phyloP scores from a whole-genome alignment of 2,329 filamentous ascomycete genomes.

The Aspergillus versicolor region DNA sequence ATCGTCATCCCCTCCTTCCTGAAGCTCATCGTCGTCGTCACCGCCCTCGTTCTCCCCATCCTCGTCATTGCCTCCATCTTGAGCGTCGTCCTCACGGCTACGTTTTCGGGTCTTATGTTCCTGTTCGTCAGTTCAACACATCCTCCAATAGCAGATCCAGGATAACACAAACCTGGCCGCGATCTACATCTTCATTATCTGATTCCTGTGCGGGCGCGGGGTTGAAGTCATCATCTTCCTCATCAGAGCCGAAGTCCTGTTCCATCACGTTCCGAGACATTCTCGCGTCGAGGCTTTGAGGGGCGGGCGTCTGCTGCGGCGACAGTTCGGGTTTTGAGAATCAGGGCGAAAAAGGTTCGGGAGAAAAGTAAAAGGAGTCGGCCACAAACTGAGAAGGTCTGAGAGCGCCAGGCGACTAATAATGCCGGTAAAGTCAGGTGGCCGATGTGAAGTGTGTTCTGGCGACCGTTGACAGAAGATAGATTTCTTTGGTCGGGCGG shows the following conservation, averaged over 20 bases:
- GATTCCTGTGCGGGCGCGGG: constrained; percentile 72
- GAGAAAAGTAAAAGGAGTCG: background rate
- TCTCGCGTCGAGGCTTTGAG: background rate
- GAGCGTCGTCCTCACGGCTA: constrained; percentile 33
- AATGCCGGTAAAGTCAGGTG: background rate
- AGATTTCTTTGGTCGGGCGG: background rate
- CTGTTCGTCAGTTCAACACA: constrained; percentile 20
- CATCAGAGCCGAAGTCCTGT: constrained; percentile 56
- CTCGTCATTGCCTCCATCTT: constrained; percentile 47
- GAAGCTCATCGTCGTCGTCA: constrained; percentile 60
- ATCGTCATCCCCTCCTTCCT: constrained; percentile 40
- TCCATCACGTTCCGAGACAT: constrained; percentile 49
- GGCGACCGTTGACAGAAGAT: background rate
- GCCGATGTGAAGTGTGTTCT: background rate
- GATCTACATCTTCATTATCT: constrained; percentile 61
- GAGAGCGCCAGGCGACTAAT: background rate
- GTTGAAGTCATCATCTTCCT: constrained; percentile 88
- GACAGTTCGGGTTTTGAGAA: background rate
- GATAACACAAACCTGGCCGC: constrained; percentile 25
- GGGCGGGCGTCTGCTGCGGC: background rate
- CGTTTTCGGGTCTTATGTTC: constrained; percentile 16
- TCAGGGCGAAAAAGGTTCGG: background rate
- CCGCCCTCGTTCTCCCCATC: constrained; percentile 36
- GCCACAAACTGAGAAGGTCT: background rate
- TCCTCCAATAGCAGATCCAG: background rate